Percentiles rank a stretch among this genome's conserved stretches.
These are phyloP conservation scores for Phytophthora capsici DNA, from an alignment of 352 stramenopile species.

Conservation along the genomic window DNA sequence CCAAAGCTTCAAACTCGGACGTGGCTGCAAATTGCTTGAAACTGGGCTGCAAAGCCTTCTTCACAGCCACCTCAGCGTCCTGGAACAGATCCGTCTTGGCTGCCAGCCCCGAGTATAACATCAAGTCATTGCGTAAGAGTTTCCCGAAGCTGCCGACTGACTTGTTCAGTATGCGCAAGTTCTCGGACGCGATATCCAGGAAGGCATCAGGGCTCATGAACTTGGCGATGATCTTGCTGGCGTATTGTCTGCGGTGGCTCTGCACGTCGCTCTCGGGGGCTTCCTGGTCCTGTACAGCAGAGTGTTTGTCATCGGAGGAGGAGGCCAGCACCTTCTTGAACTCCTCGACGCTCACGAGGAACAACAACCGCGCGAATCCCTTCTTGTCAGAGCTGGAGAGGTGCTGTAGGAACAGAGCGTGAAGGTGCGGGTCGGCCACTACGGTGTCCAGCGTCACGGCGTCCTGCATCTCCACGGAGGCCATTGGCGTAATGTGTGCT, in stretches of 20 bases:
- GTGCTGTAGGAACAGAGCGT: conserved; percentile 84
- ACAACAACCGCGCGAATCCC: conserved; percentile 79
- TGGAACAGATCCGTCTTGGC: conserved; percentile 82
- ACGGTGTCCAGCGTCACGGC: conserved; percentile 73
- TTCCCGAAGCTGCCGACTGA: conserved; percentile 82
- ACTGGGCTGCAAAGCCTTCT: conserved; percentile 71
- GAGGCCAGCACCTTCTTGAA: conserved; percentile 80
- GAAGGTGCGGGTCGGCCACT: conserved; percentile 76
- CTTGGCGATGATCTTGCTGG: conserved; percentile 88
- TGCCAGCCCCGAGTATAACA: conserved; percentile 73
- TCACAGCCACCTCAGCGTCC: conserved; percentile 77
- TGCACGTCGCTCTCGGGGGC: conserved; percentile 34
- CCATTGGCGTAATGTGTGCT: neutral
- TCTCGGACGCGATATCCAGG: conserved; percentile 80
- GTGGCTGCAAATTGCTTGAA: conserved; percentile 70
- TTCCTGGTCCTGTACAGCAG: neutral
- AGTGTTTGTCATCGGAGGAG: conserved; percentile 2
- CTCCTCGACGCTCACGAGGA: conserved; percentile 89
- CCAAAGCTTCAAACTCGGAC: conserved; percentile 59
- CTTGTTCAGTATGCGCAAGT: conserved; percentile 80
- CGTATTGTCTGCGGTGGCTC: conserved; percentile 65
- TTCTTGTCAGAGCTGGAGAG: conserved; percentile 71
- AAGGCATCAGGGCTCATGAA: conserved; percentile 88
- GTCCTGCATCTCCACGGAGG: conserved; percentile 8
- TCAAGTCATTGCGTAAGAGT: conserved; percentile 75